Base-by-base conservation (phyloP, 1,284 basidiomycete genomes). In the Cryptococcus sp. region DNA sequence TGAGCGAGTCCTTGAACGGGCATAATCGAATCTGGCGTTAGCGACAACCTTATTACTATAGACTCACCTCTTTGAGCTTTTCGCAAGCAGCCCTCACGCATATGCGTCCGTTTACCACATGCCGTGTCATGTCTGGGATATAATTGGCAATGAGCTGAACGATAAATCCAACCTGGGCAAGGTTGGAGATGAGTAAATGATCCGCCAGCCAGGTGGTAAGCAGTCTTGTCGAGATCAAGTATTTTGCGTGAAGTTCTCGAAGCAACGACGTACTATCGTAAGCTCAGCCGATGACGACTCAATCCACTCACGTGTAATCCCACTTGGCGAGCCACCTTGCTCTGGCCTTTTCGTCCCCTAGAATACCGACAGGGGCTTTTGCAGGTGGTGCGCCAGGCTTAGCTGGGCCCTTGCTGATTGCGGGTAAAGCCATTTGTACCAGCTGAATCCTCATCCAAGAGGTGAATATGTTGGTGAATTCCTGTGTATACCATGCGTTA, bases 401-500 rank as follows among this genome's bases (percentile, higher is more conserved):
- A 11, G 90, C 85, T 28, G 28, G 28, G 65, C 85, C 84, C 59
- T 84, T 84, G 11, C 11, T 28, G 28, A 28, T 11, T 62, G 83
- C 86, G 0, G 91, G 91, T 14, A 93, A 76, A 2, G 83, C 81
- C 49, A 98, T 87, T 49, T 96, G 91, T 11, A 78, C 79, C 2
- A 98, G 79, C 69, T 94, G 91, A 62, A 90, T 92, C 72, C 87
- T 86, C 67, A 98, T 77, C 74, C 92, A 92, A n/a, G 85, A 81
- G 1, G 87, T 88, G 36, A 96, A 82, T 16, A 87, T 81, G 59
- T 83, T 85, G 0, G 94, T 89, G 84, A 91, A 97, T 56, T 98
- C 92, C 23, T 85, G 77, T 43, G 91, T 90, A 69, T 96, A 94
- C 68, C 88, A 85, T 21, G 76, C 62, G 81, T 85, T 34, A 85